phyloP scores from a whole-genome alignment of 345 rosid species.

The Anacardium occidentale region DNA sequence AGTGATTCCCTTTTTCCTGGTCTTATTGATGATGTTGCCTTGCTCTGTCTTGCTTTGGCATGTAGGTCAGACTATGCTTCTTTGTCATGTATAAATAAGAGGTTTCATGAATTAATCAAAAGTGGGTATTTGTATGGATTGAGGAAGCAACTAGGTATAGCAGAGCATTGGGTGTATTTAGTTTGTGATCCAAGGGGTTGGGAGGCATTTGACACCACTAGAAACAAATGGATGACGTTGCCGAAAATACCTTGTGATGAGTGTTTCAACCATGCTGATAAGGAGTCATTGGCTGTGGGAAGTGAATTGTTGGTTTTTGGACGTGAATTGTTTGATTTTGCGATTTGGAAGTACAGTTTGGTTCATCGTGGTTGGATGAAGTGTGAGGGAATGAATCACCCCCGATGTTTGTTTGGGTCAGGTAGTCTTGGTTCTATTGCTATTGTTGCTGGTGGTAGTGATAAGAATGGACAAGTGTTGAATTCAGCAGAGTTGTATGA shows the following conservation, averaged over 20 bases:
- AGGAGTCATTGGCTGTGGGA: conserved; percentile 79
- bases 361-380: conserved; percentile 54
- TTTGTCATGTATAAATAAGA: conserved; percentile 54
- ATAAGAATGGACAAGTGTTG: conserved; percentile 53
- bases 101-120: conserved; percentile 44
- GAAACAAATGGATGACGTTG: conserved; percentile 65
- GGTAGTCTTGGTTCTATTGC: conserved; percentile 68
- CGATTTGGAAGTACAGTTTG: conserved; percentile 74
- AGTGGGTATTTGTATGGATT: conserved; percentile 53
- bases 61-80: conserved; percentile 61
- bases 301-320: conserved; percentile 76
- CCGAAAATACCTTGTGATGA: conserved; percentile 86
- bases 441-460: conserved; percentile 74
- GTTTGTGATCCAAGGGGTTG: conserved; percentile 81
- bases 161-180: conserved; percentile 68
- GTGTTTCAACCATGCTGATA: conserved; percentile 74
- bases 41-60: conserved; percentile 63
- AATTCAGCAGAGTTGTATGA: conserved; percentile 69
- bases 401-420: conserved; percentile 77
- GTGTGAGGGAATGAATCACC: conserved; percentile 66
- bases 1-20: conserved; percentile 77
- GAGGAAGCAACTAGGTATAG: conserved; percentile 52
- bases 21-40: conserved; percentile 71
- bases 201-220: conserved; percentile 63
- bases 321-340: conserved; percentile 63